phyloP scores from a whole-genome alignment of 257 asterid genomes.

The Vinca minor region DNA sequence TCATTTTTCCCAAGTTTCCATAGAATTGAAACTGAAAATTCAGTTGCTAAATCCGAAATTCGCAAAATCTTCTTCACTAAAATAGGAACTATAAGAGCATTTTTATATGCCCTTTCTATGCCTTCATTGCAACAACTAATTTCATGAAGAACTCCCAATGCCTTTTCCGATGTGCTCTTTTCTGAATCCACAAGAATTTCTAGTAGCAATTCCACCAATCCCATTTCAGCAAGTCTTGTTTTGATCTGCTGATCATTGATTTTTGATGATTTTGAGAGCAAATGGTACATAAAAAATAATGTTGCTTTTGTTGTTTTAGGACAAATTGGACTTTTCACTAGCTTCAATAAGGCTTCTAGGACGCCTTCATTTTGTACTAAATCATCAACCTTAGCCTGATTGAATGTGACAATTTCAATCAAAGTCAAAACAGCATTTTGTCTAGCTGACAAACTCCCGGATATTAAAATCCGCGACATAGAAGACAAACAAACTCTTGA shows the following conservation, averaged over 20 bases:
- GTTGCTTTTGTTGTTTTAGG: slow-evolving; percentile 44
- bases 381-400: no score
- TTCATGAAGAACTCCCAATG: slow-evolving; percentile 41
- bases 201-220: slow-evolving; percentile 24
- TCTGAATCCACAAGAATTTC: slow-evolving; percentile 45
- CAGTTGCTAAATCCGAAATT: no score
- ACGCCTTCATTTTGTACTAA: no score
- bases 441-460: slow-evolving; percentile 23
- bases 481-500: slow-evolving; percentile 22
- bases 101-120: slow-evolving; percentile 23
- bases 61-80: no score
- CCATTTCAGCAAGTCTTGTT: slow-evolving; percentile 22
- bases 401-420: no score
- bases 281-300: slow-evolving; percentile 26
- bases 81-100: slow-evolving; percentile 36
- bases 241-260: slow-evolving; percentile 6
- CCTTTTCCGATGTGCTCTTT: slow-evolving; percentile 42
- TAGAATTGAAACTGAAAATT: no score
- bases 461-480: slow-evolving; percentile 27
- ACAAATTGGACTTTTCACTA: slow-evolving; percentile 41
- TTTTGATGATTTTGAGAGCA: no score
- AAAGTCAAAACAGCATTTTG: no score
- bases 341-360: no score
- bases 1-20: no score
- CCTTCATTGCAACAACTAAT: slow-evolving; percentile 33